These are phyloP conservation scores for Bryopsis sp. DNA, from an alignment of 139 green algal genomes.

Conservation along the genomic window DNA sequence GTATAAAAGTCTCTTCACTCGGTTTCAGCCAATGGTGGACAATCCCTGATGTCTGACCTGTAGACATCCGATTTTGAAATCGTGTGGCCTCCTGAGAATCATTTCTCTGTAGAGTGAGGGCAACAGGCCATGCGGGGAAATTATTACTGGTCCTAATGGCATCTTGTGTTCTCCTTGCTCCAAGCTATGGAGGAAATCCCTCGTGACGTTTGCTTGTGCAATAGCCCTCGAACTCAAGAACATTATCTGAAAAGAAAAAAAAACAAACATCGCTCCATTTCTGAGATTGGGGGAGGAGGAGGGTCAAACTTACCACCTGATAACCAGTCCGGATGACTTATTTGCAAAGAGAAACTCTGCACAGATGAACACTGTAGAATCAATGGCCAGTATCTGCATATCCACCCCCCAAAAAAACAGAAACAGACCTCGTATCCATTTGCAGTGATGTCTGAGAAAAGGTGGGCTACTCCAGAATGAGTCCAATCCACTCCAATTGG, in stretches of 20 bases:
- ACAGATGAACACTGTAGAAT: too few species aligned
- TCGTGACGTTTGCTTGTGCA: slow-evolving; percentile 73
- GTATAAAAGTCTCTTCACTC: neutral
- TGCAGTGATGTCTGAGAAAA: slow-evolving; percentile 60
- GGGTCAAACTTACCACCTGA: too few species aligned
- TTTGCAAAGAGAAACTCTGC: too few species aligned
- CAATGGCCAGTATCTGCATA: too few species aligned
- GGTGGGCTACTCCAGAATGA: slow-evolving; percentile 68
- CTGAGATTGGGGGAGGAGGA: too few species aligned
- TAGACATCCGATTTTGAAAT: slow-evolving; percentile 91
- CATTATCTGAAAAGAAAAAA: slow-evolving; percentile 50
- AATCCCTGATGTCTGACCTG: slow-evolving; percentile 38
- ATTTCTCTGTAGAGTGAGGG: slow-evolving; percentile 84
- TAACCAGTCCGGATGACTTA: too few species aligned
- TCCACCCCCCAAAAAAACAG: neutral
- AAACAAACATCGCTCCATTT: too few species aligned
- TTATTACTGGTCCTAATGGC: slow-evolving; percentile 81
- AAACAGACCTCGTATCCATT: slow-evolving; percentile 67
- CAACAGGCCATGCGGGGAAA: slow-evolving; percentile 86
- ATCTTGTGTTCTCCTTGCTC: slow-evolving; percentile 67
- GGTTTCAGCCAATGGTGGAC: neutral
- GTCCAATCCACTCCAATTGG: slow-evolving; percentile 82
- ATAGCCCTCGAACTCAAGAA: slow-evolving; percentile 74
- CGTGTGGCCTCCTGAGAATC: slow-evolving; percentile 76
- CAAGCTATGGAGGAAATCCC: slow-evolving; percentile 82